Evolutionary conservation across 192 early-diverging fungal genomes (phyloP).

Genomic region (Entophlyctis luteolus): DNA sequence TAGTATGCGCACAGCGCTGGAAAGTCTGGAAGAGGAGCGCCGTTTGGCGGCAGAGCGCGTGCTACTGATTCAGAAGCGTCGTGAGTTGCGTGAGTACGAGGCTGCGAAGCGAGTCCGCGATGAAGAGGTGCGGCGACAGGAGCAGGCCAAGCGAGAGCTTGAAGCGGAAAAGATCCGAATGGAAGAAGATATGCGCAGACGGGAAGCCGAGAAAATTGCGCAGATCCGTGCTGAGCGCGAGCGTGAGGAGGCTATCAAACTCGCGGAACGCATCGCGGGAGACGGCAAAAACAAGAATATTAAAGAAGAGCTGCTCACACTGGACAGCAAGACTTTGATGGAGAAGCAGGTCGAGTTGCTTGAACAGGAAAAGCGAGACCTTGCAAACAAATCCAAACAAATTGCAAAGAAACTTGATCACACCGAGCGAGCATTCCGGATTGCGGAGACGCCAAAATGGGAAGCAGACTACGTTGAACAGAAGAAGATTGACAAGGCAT

Average conservation of each 20-base stretch:
- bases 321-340: slow-evolving; percentile 75
- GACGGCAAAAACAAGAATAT: slow-evolving; percentile 49
- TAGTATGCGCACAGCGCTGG: slow-evolving; percentile 67
- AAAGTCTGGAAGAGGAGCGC: slow-evolving; percentile 78
- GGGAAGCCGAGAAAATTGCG: slow-evolving; percentile 76
- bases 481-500: slow-evolving; percentile 75
- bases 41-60: slow-evolving; percentile 70
- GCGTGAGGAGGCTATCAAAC: slow-evolving; percentile 74
- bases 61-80: slow-evolving; percentile 88
- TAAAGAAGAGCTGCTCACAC: slow-evolving; percentile 75
- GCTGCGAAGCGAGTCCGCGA: slow-evolving; percentile 32
- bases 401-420: slow-evolving; percentile 82
- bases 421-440: slow-evolving; percentile 87
- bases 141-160: slow-evolving; percentile 69
- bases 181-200: slow-evolving; percentile 78
- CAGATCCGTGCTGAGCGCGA: slow-evolving; percentile 77
- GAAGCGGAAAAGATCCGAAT: slow-evolving; percentile 77
- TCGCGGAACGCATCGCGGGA: slow-evolving; percentile 67
- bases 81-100: slow-evolving; percentile 65
- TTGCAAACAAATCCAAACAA: slow-evolving; percentile 68
- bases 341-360: slow-evolving; percentile 84
- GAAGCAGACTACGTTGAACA: slow-evolving; percentile 88
- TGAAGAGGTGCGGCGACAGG: slow-evolving; percentile 38
- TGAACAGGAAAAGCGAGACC: slow-evolving; percentile 83
- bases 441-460: slow-evolving; percentile 85